Base-by-base conservation (phyloP, 2,329 filamentous ascomycete genomes). In the Paraconiothyrium sp. region DNA sequence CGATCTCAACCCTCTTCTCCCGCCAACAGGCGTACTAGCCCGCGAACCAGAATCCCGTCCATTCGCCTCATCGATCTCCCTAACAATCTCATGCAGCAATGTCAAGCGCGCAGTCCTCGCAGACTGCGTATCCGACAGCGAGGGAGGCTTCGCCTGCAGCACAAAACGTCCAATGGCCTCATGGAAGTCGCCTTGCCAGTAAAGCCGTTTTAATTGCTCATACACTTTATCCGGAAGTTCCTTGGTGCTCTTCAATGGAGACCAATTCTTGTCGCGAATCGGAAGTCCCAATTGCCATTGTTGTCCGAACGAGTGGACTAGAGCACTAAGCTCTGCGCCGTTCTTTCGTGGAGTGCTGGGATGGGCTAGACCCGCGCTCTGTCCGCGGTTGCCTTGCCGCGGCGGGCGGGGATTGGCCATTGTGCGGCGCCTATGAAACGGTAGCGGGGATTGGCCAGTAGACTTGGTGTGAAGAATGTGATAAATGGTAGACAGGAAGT, bases 211-310 rank as follows among this genome's bases (percentile, higher is more conserved):
- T 24, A 79, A 65, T 8, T 51, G 32, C 0, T 46, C 57, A 20
- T 60, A 66, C 2, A 71, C 59, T 16, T 61, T 67, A 3, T 72
- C 68, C 6, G 60, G 56, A 7, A 57, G 44, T 3, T 52, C 55
- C 24, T 61, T 59, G 13, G 48, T 51, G 11, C 46, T 57, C 35
- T 51, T 67, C 10, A 44, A 58, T 2, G 75, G 76, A 1, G 75
- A 76, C 65, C 68, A 71, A 3, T n/a, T 58, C 4, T 49, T 35
- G 3, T 58, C 60, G 16, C 66, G 63, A 7, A 66, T 8, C 2
- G 44, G 49, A 1, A 78, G 52, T 1, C 68, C 72, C 0, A 78
- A 14, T 2, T 63, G 61, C 63, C 68, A 75, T n/a, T 65, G 24
- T 2, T 47, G 16, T 43, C 77, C 69, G 3, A 78, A 41, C 1